Evolutionary conservation across 768 basidiomycete species (phyloP).

Genomic region (Termitomyces titanicus): DNA sequence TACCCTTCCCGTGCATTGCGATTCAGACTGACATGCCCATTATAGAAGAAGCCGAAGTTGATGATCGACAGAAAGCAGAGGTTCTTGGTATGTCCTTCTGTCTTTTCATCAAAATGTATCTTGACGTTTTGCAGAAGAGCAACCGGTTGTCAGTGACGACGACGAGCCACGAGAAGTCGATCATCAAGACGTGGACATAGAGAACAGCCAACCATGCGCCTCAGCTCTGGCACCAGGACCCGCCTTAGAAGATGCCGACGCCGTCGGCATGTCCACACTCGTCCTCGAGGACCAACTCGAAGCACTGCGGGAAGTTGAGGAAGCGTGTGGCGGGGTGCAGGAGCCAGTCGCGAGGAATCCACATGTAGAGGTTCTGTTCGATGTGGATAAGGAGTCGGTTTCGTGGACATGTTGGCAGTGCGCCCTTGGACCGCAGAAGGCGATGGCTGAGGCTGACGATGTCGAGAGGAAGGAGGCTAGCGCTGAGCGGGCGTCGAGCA

Average conservation of each 20-base stretch:
- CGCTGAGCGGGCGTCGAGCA: too few relatives aligned
- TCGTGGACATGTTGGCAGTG: neutral
- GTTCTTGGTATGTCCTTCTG: neutral
- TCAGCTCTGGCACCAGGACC: neutral
- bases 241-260: neutral
- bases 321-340: neutral
- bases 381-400: neutral
- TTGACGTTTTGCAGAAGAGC: neutral
- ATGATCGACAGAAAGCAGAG: neutral
- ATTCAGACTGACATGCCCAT: neutral
- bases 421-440: neutral
- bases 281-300: neutral
- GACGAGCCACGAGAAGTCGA: neutral
- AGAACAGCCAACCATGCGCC: neutral
- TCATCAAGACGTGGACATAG: neutral
- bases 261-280: neutral
- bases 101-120: neutral
- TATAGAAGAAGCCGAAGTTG: neutral
- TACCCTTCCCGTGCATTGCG: neutral
- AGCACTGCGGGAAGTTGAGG: neutral
- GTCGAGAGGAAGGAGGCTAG: too few relatives aligned
- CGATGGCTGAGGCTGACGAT: too few relatives aligned
- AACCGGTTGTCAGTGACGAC: neutral
- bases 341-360: neutral
- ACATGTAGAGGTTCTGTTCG: neutral